Evolutionary conservation across 176 grass and related monocot genomes (phyloP), one percentile per base, ranked within the genome.

Genomic region (Musa itinerans): DNA sequence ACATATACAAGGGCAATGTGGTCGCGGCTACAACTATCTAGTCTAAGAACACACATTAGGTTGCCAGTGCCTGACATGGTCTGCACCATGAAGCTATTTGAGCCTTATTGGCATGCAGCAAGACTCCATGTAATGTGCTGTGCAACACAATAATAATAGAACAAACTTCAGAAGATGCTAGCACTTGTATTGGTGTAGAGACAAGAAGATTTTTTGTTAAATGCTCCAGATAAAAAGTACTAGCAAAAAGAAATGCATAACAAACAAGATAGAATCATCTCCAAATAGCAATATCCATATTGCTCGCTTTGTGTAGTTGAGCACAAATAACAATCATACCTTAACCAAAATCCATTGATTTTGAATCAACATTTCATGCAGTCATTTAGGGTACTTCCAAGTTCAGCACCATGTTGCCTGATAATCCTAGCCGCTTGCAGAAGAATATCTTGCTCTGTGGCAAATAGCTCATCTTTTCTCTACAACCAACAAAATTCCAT

Each of bases 381-480:
- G 27, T 74, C 72, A 74, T 29, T 55, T n/a, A 75, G 70, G 52
- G 75, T 84, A 76, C 81, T 84, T 77, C 87, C 89, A 68, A 92
- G 68, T 77, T 92, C 77, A 86, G 84, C 82, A 68, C 93, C 85
- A 79, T 92, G 79, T 23, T 50, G 81, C 56, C 83, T 87, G 74
- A 96, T 92, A 81, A 92, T 85, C 82, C 80, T 84, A 57, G 76
- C 85, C 70, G 93, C 89, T 81, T 76, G 85, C 63, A 96, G 74
- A 83, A 96, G 81, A 71, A 96, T 90, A 59, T 83, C 87, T 83
- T 96, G 89, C 86, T 92, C 79, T 76, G 79, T 23, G 11, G 86
- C 79, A 25, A 90, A 50, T 77, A 83, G 72, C 74, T 90, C 89
- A 8, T 92, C 89, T 76, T 88, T 96, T 74, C 57, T 90, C 93